Conservation (phyloP, 805 yeast species). For the Lipomyces starkeyi region DNA sequence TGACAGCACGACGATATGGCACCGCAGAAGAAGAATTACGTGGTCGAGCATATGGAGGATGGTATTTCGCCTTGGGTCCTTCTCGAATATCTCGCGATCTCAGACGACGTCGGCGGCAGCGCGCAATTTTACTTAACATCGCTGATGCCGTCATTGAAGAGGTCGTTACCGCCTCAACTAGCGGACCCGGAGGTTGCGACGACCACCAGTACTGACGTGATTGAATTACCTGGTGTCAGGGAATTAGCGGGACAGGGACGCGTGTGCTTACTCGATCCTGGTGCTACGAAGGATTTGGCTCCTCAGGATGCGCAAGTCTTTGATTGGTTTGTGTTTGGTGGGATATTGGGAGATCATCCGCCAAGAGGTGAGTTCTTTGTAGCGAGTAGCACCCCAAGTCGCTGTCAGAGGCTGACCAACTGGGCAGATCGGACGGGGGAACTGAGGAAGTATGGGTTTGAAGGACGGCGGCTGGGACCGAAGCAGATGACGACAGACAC, state of each 20-base stretch:
- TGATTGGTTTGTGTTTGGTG: slow-evolving; percentile 94
- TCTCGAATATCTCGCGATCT: slow-evolving; percentile 82
- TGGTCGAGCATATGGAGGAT: slow-evolving; percentile 96
- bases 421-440: slow-evolving; percentile 82
- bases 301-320: slow-evolving; percentile 71
- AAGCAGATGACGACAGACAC: slow-evolving; percentile 98
- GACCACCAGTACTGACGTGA: slow-evolving; percentile 72
- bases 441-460: slow-evolving; percentile 82
- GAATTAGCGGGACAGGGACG: slow-evolving; percentile 48
- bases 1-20: background rate
- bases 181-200: slow-evolving; percentile 55
- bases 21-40: slow-evolving; percentile 40
- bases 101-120: slow-evolving; percentile 72
- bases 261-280: slow-evolving; percentile 88
- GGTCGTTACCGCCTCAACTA: slow-evolving; percentile 67
- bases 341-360: slow-evolving; percentile 69
- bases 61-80: slow-evolving; percentile 97
- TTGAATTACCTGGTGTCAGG: slow-evolving; percentile 46
- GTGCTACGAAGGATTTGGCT: slow-evolving; percentile 72
- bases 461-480: slow-evolving; percentile 83
- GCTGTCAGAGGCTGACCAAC: slow-evolving; percentile 53
- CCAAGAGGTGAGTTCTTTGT: slow-evolving; percentile 43
- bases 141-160: slow-evolving; percentile 69
- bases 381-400: background rate
- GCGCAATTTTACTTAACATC: slow-evolving; percentile 71